Evolutionary conservation across 257 asterid species (phyloP).

Genomic region (Lycium barbarum): DNA sequence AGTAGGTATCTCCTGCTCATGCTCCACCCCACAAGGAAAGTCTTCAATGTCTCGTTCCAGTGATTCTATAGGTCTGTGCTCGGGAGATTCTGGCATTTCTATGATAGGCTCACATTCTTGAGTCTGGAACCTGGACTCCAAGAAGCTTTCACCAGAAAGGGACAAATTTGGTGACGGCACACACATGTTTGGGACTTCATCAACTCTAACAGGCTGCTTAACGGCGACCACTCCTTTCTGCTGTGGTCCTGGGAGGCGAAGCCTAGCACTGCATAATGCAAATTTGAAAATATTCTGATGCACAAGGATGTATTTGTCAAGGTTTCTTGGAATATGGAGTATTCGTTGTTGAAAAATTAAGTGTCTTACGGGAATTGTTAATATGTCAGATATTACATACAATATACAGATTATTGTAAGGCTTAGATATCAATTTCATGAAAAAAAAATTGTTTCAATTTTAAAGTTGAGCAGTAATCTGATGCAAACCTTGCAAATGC

Average conservation of each 20-base stretch:
- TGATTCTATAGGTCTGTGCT: slow-evolving; percentile 36
- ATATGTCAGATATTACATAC: background rate
- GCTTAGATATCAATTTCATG: slow-evolving; percentile 5
- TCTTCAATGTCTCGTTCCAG: slow-evolving; percentile 50
- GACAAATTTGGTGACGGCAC: background rate
- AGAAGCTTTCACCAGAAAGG: background rate
- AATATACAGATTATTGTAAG: slow-evolving; percentile 13
- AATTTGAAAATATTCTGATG: slow-evolving; percentile 16
- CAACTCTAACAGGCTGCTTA: slow-evolving; percentile 30
- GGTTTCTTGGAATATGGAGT: background rate
- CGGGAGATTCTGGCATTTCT: slow-evolving; percentile 61
- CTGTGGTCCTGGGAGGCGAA: slow-evolving; percentile 43
- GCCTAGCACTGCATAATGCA: slow-evolving; percentile 44
- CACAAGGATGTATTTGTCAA: background rate
- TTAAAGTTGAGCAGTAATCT: background rate
- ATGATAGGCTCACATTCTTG: slow-evolving; percentile 47
- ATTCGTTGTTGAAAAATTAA: slow-evolving; percentile 1
- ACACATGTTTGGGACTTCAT: slow-evolving; percentile 23
- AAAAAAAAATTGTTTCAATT: background rate
- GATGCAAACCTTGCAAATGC: slow-evolving; percentile 57
- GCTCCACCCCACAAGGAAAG: slow-evolving; percentile 31
- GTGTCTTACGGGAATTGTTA: slow-evolving; percentile 3
- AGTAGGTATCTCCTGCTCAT: slow-evolving; percentile 45
- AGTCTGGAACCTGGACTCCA: background rate
- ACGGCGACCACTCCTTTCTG: slow-evolving; percentile 12